phyloP scores from a whole-genome alignment of 768 basidiomycete species.

The Cystofilobasidium capitatum region DNA sequence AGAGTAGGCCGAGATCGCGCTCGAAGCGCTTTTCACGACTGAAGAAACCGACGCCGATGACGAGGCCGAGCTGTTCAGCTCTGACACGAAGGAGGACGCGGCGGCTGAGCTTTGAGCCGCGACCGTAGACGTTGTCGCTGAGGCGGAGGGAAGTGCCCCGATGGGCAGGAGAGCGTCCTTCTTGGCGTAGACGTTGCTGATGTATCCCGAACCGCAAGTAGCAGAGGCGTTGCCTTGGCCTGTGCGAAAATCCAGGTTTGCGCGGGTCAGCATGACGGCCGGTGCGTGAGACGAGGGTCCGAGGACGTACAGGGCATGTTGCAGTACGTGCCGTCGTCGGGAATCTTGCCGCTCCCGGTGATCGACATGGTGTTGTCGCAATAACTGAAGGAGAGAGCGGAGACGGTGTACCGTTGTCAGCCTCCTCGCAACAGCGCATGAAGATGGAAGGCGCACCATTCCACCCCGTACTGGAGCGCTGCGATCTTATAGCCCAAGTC shows the following conservation, averaged over 20 bases:
- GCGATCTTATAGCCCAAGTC: not conserved
- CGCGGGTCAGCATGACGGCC: no score
- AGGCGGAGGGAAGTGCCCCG: no score
- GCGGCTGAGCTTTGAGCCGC: no score
- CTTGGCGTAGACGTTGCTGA: not conserved
- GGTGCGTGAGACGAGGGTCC: no score
- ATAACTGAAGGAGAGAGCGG: not conserved
- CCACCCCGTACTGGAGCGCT: not conserved
- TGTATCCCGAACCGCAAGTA: not conserved
- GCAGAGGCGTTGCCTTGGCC: not conserved
- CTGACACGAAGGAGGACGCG: no score
- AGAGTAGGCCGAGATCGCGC: no score
- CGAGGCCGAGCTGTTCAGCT: no score
- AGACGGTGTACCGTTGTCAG: not conserved
- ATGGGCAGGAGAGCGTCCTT: not conserved
- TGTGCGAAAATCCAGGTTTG: not conserved
- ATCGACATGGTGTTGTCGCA: not conserved
- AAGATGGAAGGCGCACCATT: not conserved
- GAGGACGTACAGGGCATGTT: not conserved
- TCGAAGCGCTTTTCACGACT: no score
- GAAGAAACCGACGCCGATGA: no score
- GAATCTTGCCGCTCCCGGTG: not conserved
- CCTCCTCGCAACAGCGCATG: no score
- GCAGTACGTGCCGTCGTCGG: not conserved
- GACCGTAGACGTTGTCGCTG: no score